Evolutionary conservation across 2,329 filamentous ascomycete genomes (phyloP), one percentile per base, ranked within the genome.

Genomic region (Cordyceps cicadae): DNA sequence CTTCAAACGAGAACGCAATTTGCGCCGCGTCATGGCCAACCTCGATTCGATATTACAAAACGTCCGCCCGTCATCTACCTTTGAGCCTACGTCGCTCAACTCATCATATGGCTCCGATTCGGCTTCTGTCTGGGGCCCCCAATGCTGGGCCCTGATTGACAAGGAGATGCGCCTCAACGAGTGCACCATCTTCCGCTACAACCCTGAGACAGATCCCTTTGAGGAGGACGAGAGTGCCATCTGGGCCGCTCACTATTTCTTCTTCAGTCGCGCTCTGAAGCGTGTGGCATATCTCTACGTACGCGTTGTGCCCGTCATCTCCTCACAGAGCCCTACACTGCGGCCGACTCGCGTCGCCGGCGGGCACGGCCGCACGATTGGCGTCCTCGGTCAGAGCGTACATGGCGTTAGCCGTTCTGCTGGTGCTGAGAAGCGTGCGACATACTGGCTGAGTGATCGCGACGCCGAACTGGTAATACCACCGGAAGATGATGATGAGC

Each of bases 191-290:
- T 97, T 96, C 73, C 89, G 88, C 60, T 99, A 96, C 76, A 85
- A 88, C 56, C 94, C 94, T 0, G 87, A 91, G 46, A 90, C 92
- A 63, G 92, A 96, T 69, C 91, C 92, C 0, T 96, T 95, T 68
- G 88, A 92, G 67, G 92, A 92, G 64, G 92, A 96, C 63, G 92
- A 97, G 70, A 90, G 90, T 63, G 88, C 92, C 11, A 92, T 99
- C 64, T 99, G 93, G 93, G 92, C 90, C 54, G 81, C 92, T 64
- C 92, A 97, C 73, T 97, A 96, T 75, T 96, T 99, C 78, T 96
- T 97, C 74, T 97, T 97, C 82, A 97, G 96, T 79, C 93, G 93
- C 69, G 80, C 87, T 29, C 83, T 88, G 70, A 97, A 97, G 78
- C 86, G 94, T 48, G 93, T 99, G 19, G 92, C 91, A 63, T 99